phyloP scores from a whole-genome alignment of 768 basidiomycete species.

The Rhizopogon roseolus region DNA sequence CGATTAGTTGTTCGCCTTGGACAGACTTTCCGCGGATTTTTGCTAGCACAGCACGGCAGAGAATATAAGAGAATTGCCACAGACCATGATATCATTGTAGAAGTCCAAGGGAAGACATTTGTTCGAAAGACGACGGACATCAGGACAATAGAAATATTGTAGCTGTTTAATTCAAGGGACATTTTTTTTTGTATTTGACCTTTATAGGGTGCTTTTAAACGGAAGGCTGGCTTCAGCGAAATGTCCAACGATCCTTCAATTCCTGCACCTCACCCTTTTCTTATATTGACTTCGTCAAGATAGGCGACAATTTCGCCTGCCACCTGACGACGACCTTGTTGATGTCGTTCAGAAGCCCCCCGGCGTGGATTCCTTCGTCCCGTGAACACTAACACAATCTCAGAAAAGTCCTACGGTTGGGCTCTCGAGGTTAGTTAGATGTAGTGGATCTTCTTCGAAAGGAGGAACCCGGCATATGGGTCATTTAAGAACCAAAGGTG shows the following conservation, averaged over 20 bases:
- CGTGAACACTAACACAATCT: constrained; percentile 51
- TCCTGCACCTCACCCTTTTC: constrained; percentile 16
- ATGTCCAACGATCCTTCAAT: background rate
- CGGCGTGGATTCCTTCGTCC: constrained; percentile 43
- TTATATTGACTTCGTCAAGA: constrained; percentile 60
- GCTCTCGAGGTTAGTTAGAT: constrained; percentile 51
- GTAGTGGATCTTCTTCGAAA: constrained; percentile 48
- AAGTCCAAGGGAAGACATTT: too few species aligned
- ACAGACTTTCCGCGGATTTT: too few species aligned
- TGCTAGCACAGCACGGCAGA: too few species aligned
- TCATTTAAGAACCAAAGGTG: constrained; percentile 25
- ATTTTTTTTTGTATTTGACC: too few species aligned
- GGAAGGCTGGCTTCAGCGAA: background rate
- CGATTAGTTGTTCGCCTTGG: too few species aligned
- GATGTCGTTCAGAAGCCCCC: constrained; percentile 22
- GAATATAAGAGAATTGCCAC: too few species aligned
- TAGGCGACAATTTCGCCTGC: constrained; percentile 65
- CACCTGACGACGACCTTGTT: constrained; percentile 17
- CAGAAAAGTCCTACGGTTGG: constrained; percentile 53
- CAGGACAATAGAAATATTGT: too few species aligned
- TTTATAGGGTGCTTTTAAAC: too few species aligned
- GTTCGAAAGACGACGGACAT: too few species aligned
- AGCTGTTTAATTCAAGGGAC: too few species aligned
- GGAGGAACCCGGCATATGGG: constrained; percentile 44
- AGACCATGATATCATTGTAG: too few species aligned